Conservation (phyloP, 768 basidiomycete species). For the Brasilioporus rufonigricans region DNA sequence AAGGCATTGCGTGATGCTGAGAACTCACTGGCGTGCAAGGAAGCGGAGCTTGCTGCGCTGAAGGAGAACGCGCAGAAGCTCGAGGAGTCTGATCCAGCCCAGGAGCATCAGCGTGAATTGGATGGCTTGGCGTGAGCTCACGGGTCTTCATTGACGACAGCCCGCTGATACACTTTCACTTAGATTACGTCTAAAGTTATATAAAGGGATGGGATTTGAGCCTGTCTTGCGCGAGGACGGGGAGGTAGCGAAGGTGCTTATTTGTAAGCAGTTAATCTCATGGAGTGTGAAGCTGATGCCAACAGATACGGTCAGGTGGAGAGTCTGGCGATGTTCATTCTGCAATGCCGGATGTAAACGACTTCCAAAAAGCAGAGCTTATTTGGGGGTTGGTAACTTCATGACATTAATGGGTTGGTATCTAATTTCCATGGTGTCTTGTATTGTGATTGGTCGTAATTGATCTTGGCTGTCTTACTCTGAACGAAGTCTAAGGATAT, state of each 20-base stretch:
- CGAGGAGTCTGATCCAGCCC: slow-evolving; percentile 69
- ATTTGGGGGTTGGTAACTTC: slow-evolving; percentile 38
- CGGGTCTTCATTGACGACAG: background rate
- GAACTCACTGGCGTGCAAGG: slow-evolving; percentile 59
- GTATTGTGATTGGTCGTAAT: background rate
- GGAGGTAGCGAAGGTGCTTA: slow-evolving; percentile 55
- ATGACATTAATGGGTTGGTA: slow-evolving; percentile 14
- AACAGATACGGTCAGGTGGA: slow-evolving; percentile 37
- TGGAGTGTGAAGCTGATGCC: background rate
- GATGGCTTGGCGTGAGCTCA: slow-evolving; percentile 62
- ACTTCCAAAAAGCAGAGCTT: slow-evolving; percentile 29
- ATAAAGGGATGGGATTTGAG: slow-evolving; percentile 70
- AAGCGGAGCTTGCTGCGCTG: slow-evolving; percentile 65
- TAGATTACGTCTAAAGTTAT: slow-evolving; percentile 68
- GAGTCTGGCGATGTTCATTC: slow-evolving; percentile 42
- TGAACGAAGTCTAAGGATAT: slow-evolving; percentile 3
- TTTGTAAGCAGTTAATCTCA: slow-evolving; percentile 48
- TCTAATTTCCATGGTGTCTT: background rate
- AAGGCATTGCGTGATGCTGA: slow-evolving; percentile 78
- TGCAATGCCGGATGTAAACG: slow-evolving; percentile 27
- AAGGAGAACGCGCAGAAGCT: slow-evolving; percentile 60
- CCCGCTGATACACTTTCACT: slow-evolving; percentile 1
- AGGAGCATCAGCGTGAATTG: slow-evolving; percentile 66
- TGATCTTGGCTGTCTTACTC: background rate
- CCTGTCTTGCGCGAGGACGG: slow-evolving; percentile 57